phyloP scores from a whole-genome alignment of 2,329 filamentous ascomycete species.

The Sarocladium oryzae region DNA sequence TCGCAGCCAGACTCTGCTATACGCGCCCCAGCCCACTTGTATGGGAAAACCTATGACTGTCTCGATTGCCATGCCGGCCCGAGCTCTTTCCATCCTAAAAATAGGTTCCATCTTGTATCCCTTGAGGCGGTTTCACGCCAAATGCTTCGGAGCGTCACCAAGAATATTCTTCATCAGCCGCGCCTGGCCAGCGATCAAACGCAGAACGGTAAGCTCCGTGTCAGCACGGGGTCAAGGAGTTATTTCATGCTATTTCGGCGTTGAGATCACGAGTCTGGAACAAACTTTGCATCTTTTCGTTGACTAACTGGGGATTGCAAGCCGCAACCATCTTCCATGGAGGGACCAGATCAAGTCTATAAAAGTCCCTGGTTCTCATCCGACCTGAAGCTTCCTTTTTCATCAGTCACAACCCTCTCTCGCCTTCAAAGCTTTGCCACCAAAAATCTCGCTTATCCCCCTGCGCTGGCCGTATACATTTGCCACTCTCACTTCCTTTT shows the following conservation, averaged over 20 bases:
- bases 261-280: background rate
- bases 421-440: background rate
- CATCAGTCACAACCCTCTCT: background rate
- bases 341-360: background rate
- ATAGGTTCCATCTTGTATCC: too few relatives aligned
- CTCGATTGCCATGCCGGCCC: too few relatives aligned
- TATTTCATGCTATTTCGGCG: background rate
- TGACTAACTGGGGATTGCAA: background rate
- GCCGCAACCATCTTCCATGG: too few relatives aligned
- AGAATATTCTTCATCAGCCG: too few relatives aligned
- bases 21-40: background rate
- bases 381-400: background rate
- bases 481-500: background rate
- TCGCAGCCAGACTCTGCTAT: background rate
- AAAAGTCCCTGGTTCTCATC: background rate
- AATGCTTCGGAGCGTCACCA: background rate
- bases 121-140: background rate
- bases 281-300: background rate
- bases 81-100: too few relatives aligned
- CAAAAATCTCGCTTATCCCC: background rate
- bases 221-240: background rate
- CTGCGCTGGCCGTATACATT: background rate
- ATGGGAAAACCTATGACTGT: background rate
- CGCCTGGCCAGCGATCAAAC: constrained; percentile 2
- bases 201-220: background rate